Base-by-base conservation (phyloP, 108 stramenopile species). In the Skeletonema grethae region DNA sequence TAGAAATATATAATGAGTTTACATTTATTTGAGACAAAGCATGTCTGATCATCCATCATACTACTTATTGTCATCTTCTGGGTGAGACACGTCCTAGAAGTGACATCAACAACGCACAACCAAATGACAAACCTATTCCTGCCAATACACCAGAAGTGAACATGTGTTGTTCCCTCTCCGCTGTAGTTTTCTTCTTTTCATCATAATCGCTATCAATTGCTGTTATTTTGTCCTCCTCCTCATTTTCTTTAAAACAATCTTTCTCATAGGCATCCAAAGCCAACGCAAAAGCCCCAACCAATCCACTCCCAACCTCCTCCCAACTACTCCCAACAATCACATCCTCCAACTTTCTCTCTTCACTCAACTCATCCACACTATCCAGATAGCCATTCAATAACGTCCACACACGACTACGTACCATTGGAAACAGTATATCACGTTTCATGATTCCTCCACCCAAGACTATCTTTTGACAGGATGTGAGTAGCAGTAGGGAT, bases 361-460 rank as follows among this genome's bases (percentile, higher is more conserved):
- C 48, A 59, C 61, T 65, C 20, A 80, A 45, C 24, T 80, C 79
- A 12, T 69, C 62, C 25, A 80, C 72, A 67, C 74, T 67, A 22
- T 89, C 87, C 68, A 99, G 82, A 78, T 99, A 99, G 9, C 96
- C 96, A 73, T 99, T 97, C 58, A 99, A 70, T 10, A 97, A 69
- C 12, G 76, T 61, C 34, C 73, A 57, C 11, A 90, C 91, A 34
- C 81, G 80, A 34, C 64, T 29, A 16, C 88, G 82, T 58, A 95
- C 78, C 79, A 79, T 88, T n/a, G 75, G 74, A 61, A 87, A 86
- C 48, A 97, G 61, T 3, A 77, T 70, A 22, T 56, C 63, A 3
- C 95, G 92, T 38, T 95, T 90, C 94, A 97, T 90, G 9, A 98
- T 77, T 7, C 98, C 98, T 41, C 98, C 98, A 10, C 95, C 92